These are phyloP conservation scores for Penicillium daleae DNA, from an alignment of 495 filamentous ascomycete genomes.

Conservation along the genomic window DNA sequence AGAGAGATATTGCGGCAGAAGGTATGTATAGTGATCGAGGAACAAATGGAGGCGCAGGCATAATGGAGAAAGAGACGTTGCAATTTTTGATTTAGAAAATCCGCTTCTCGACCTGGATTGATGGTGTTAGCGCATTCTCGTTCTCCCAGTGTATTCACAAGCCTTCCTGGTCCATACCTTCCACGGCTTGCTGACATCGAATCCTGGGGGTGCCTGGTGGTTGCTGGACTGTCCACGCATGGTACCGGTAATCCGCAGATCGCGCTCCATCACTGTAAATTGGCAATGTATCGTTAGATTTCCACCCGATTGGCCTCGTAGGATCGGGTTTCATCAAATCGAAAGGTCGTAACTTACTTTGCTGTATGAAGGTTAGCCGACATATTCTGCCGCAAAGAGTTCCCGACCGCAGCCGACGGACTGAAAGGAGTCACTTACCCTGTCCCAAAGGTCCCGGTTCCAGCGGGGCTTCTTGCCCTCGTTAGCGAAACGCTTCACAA, in stretches of 20 bases:
- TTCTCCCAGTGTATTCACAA: not conserved
- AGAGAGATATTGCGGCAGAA: slow-evolving; percentile 31
- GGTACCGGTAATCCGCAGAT: slow-evolving; percentile 83
- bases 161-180: slow-evolving; percentile 57
- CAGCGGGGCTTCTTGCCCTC: slow-evolving; percentile 85
- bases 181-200: slow-evolving; percentile 96
- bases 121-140: not conserved
- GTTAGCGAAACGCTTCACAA: slow-evolving; percentile 77
- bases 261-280: slow-evolving; percentile 90
- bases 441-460: slow-evolving; percentile 91
- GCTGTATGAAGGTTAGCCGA: slow-evolving; percentile 58
- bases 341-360: slow-evolving; percentile 63
- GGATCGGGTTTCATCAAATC: not conserved
- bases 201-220: slow-evolving; percentile 77
- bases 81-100: slow-evolving; percentile 42
- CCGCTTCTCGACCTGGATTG: slow-evolving; percentile 44
- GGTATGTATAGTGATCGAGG: slow-evolving; percentile 32
- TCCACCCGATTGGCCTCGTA: not conserved
- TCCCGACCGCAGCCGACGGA: slow-evolving; percentile 39
- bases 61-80: slow-evolving; percentile 30
- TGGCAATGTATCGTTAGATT: slow-evolving; percentile 21
- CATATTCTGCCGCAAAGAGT: slow-evolving; percentile 21
- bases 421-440: slow-evolving; percentile 58
- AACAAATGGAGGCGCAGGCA: slow-evolving; percentile 27
- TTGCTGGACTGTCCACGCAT: slow-evolving; percentile 86